Base-by-base conservation (phyloP, 2,329 filamentous ascomycete species). In the Pseudogymnoascus sp. region DNA sequence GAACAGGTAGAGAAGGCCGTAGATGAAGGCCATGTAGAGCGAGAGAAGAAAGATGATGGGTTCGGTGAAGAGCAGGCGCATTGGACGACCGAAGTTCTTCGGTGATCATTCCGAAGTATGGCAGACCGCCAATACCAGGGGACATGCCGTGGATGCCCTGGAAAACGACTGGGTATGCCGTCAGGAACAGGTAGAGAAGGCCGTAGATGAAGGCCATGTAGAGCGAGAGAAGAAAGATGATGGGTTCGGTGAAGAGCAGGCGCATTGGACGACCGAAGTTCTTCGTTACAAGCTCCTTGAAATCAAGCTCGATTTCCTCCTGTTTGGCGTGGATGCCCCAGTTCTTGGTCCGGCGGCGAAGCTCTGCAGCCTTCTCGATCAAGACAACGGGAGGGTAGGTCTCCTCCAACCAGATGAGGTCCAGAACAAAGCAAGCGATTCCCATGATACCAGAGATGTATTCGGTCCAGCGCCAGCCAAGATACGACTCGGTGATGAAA, bases 51-150 rank as follows among this genome's bases (percentile, higher is more conserved):
- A 78, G 62, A 91, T 85, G 62, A 91, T 89, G 62, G 88, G 87
- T 73, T 90, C 87, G 35, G 80, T 79, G 64, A 88, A 82, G 9
- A 91, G 80, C 31, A 79, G 65, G 1, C 74, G 75, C 17, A 77
- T 68, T 9, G 70, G 72, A 61, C 75, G 67, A 61, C 73, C 66
- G 62, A 76, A 75, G 29, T 74, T 75, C 82, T 87, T 87, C 69
- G 77, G n/a, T n/a, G n/a, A n/a, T n/a, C n/a, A n/a, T n/a, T n/a
- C n/a, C 92, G 68, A 96, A 90, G 73, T 92, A 96, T 4, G 91
- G 86, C 4, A 96, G 80, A 1, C 91, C 92, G 3, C 86, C 82
- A 15, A 90, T 75, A 62, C 92, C 92, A 1, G 80, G 70, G 35
- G 77, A 84, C 77, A 93, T 88, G 66, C 83, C 81, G 73, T 96